These are phyloP conservation scores for Hylodesmum podocarpum DNA, from an alignment of 306 rosid genomes.

Conservation along the genomic window DNA sequence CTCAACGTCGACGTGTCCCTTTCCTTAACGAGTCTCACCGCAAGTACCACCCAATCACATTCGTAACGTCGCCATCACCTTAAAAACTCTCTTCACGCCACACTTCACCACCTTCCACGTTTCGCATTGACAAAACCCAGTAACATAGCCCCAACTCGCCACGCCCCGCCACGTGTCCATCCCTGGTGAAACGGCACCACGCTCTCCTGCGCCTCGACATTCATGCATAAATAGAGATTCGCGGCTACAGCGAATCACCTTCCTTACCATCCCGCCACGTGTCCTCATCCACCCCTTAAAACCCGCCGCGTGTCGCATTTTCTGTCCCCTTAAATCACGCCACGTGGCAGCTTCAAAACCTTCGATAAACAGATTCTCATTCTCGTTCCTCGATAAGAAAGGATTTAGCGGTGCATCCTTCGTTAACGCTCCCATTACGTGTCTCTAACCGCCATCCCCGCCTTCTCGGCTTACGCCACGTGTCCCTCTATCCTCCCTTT, in stretches of 20 bases:
- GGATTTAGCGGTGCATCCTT: slow-evolving; percentile 35
- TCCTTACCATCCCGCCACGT: not conserved
- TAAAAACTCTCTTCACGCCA: not conserved
- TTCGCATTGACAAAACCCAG: not conserved
- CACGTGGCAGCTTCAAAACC: not conserved
- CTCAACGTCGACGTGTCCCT: not conserved
- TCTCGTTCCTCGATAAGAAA: slow-evolving; percentile 3
- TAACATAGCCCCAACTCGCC: not conserved
- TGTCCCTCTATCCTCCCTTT: not conserved
- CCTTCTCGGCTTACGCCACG: slow-evolving; percentile 36
- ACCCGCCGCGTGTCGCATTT: not conserved
- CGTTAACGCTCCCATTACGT: slow-evolving; percentile 30
- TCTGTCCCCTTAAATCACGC: not conserved
- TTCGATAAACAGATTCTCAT: not conserved
- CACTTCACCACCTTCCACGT: not conserved
- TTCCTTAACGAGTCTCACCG: not conserved
- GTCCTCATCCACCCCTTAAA: too few species aligned
- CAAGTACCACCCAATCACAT: not conserved
- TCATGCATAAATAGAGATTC: not conserved
- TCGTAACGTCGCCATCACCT: slow-evolving; percentile 5
- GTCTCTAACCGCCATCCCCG: slow-evolving; percentile 33
- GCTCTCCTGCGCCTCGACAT: not conserved
- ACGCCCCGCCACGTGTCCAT: not conserved
- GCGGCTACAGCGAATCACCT: not conserved
- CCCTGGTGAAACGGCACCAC: not conserved